phyloP scores from a whole-genome alignment of 2,329 filamentous ascomycete genomes.

The Aureobasidium sp. region DNA sequence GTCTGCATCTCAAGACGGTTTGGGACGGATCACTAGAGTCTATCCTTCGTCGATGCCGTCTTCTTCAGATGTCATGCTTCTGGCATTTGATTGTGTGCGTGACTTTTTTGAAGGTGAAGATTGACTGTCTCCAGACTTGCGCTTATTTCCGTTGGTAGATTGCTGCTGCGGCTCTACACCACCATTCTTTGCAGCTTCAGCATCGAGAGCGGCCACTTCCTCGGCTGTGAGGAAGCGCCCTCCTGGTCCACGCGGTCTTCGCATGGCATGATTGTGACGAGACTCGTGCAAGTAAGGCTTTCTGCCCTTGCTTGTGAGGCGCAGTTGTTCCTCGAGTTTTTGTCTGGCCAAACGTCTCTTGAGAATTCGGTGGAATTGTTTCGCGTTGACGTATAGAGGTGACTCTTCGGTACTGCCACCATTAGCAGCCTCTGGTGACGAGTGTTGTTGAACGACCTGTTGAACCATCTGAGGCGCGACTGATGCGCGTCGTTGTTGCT shows the following conservation, averaged over 20 bases:
- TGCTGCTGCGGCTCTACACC: slow-evolving; percentile 24
- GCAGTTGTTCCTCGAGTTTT: slow-evolving; percentile 83
- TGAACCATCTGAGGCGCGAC: slow-evolving; percentile 41
- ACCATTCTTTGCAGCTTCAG: slow-evolving; percentile 27
- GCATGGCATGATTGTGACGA: slow-evolving; percentile 96
- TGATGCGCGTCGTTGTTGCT: slow-evolving; percentile 46
- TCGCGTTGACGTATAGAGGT: slow-evolving; percentile 94
- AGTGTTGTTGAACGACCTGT: slow-evolving; percentile 56
- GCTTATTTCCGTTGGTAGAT: slow-evolving; percentile 33
- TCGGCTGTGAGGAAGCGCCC: slow-evolving; percentile 94
- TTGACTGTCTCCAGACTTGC: slow-evolving; percentile 35
- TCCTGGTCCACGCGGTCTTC: slow-evolving; percentile 83
- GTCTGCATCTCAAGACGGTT: neutral
- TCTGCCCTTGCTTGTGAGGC: slow-evolving; percentile 86
- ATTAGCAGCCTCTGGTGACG: slow-evolving; percentile 64
- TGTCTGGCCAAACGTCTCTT: slow-evolving; percentile 90
- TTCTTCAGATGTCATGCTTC: slow-evolving; percentile 21
- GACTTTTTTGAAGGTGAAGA: slow-evolving; percentile 20
- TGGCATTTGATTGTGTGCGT: slow-evolving; percentile 17
- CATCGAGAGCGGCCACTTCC: slow-evolving; percentile 72
- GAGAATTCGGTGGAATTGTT: slow-evolving; percentile 95
- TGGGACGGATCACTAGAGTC: neutral
- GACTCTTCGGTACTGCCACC: slow-evolving; percentile 72
- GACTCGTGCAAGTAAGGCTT: slow-evolving; percentile 98
- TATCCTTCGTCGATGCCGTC: slow-evolving; percentile 32